Evolutionary conservation across 2,329 filamentous ascomycete species (phyloP).

Genomic region (Nigrospora oryzae): DNA sequence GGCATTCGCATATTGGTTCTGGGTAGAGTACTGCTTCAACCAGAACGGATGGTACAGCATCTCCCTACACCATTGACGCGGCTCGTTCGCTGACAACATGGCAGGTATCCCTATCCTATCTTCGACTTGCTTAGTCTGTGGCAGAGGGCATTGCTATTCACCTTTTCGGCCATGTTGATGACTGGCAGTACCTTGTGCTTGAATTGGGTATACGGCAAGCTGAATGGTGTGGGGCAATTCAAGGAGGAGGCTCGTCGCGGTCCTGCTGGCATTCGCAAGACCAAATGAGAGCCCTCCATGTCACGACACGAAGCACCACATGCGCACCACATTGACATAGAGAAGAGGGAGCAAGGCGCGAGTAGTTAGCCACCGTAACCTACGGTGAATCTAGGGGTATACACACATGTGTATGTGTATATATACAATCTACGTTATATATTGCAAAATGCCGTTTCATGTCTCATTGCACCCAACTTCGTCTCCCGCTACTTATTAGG

Average conservation of each 20-base stretch:
- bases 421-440: no score
- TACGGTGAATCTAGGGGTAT: no score
- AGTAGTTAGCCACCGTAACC: no score
- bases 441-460: no score
- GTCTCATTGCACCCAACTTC: no score
- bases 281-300: constrained; percentile 4
- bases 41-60: constrained; percentile 53
- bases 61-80: background rate
- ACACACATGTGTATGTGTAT: no score
- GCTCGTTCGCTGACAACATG: background rate
- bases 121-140: constrained; percentile 59
- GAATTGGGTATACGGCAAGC: constrained; percentile 59
- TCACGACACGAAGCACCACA: no score
- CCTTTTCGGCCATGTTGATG: constrained; percentile 62
- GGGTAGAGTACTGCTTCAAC: constrained; percentile 65
- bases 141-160: constrained; percentile 63
- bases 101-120: constrained; percentile 78
- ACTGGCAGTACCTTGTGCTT: constrained; percentile 59
- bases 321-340: no score
- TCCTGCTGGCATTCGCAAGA: constrained; percentile 11
- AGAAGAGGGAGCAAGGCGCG: no score
- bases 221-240: constrained; percentile 49
- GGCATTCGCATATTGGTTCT: constrained; percentile 65
- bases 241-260: constrained; percentile 22
- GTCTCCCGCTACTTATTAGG: no score